Evolutionary conservation across 257 asterid species (phyloP).

Genomic region (Vinca minor): DNA sequence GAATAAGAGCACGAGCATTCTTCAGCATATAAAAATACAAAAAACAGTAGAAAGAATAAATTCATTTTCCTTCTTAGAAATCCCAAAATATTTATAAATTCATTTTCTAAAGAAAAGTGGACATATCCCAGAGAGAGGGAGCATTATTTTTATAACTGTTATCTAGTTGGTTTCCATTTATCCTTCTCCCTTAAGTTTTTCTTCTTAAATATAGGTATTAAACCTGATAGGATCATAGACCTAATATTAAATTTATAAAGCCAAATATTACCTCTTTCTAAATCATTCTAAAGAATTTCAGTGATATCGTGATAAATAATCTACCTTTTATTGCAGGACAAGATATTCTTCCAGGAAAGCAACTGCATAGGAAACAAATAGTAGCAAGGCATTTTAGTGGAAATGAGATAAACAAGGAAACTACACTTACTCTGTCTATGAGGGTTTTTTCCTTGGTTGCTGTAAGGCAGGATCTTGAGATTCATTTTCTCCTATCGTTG

Average conservation of each 20-base stretch:
- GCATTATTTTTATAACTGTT: background rate
- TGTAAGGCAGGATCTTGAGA: slow-evolving; percentile 15
- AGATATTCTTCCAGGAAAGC: background rate
- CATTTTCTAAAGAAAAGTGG: too few species aligned
- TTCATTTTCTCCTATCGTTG: slow-evolving; percentile 13
- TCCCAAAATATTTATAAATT: too few species aligned
- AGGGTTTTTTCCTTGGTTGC: slow-evolving; percentile 37
- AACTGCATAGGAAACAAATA: background rate
- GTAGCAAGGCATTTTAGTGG: background rate
- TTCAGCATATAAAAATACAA: background rate
- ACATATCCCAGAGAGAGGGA: too few species aligned
- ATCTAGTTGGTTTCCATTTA: background rate
- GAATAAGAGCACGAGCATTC: slow-evolving; percentile 1
- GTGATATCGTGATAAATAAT: background rate
- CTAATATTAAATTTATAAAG: background rate
- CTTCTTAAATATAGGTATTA: background rate
- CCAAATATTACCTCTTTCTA: background rate
- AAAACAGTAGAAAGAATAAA: background rate
- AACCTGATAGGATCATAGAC: background rate
- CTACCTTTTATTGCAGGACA: background rate
- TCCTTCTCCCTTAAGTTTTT: background rate
- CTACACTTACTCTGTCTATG: slow-evolving; percentile 55
- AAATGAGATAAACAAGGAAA: slow-evolving; percentile 11
- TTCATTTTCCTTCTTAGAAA: too few species aligned
- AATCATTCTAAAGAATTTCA: background rate